Evolutionary conservation across 2,329 filamentous ascomycete species (phyloP).

Genomic region (Talaromyces pinophilus): DNA sequence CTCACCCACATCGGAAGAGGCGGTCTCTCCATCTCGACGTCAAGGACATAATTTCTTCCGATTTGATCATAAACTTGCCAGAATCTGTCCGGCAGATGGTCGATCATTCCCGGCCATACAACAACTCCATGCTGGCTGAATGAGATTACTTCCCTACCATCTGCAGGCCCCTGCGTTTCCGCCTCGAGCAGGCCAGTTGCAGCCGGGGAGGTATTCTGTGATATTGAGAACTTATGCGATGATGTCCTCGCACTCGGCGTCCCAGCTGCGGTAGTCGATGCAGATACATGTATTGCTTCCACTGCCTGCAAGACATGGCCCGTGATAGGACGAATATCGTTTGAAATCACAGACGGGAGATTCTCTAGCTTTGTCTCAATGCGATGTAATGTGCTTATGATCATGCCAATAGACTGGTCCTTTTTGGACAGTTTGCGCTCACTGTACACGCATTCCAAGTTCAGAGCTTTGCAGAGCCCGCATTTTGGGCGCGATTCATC

Average conservation of each 20-base stretch:
- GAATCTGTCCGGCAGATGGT: conserved; percentile 47
- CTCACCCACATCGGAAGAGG: conserved; percentile 46
- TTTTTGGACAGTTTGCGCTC: conserved; percentile 51
- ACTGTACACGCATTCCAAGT: conserved; percentile 55
- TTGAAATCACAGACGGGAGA: conserved; percentile 40
- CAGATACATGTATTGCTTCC: conserved; percentile 24
- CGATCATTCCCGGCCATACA: conserved; percentile 51
- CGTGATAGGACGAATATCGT: conserved; percentile 37
- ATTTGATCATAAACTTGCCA: conserved; percentile 41
- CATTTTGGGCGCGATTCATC: conserved; percentile 57
- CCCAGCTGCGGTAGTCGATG: not conserved
- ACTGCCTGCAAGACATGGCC: conserved; percentile 29
- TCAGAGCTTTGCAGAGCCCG: conserved; percentile 53
- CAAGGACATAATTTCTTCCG: conserved; percentile 53
- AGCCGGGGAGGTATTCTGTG: conserved; percentile 32
- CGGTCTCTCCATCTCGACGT: conserved; percentile 51
- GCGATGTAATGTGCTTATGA: conserved; percentile 57
- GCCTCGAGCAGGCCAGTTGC: conserved; percentile 33
- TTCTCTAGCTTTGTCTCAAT: conserved; percentile 56
- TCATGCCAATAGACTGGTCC: conserved; percentile 56
- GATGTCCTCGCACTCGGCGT: conserved; percentile 17
- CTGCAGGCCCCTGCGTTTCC: conserved; percentile 32
- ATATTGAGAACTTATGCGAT: conserved; percentile 16
- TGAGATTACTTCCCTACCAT: conserved; percentile 44
- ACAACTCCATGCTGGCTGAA: conserved; percentile 56